phyloP scores from a whole-genome alignment of 306 rosid genomes.

The Fragaria iinumae region DNA sequence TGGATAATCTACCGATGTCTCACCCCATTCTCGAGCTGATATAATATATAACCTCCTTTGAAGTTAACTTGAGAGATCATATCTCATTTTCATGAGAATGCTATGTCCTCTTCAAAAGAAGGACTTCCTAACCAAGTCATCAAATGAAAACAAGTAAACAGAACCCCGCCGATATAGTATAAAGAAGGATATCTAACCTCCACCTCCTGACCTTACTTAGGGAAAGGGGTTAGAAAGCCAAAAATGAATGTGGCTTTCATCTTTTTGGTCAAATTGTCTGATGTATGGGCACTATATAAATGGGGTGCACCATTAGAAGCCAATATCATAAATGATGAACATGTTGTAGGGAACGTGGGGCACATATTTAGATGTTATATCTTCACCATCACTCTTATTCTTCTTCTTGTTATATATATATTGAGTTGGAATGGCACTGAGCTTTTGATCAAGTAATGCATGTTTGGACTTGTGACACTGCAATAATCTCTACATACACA shows the following conservation, averaged over 20 bases:
- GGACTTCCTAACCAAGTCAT: background rate
- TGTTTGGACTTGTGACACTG: slow-evolving; percentile 28
- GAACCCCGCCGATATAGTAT: background rate
- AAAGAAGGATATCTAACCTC: background rate
- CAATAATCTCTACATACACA: slow-evolving; percentile 29
- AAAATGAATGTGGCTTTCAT: background rate
- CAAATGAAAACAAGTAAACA: background rate
- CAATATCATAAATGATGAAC: slow-evolving; percentile 29
- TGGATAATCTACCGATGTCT: too few species aligned
- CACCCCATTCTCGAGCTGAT: too few species aligned
- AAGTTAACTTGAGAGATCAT: background rate
- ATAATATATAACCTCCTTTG: background rate
- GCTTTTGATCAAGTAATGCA: slow-evolving; percentile 40
- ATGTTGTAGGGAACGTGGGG: slow-evolving; percentile 31
- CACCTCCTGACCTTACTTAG: background rate
- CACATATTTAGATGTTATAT: slow-evolving; percentile 18
- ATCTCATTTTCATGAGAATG: background rate
- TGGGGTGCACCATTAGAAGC: slow-evolving; percentile 13
- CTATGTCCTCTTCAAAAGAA: background rate
- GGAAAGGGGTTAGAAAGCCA: slow-evolving; percentile 2
- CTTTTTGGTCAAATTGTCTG: slow-evolving; percentile 4
- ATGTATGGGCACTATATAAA: slow-evolving; percentile 12
- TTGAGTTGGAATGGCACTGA: slow-evolving; percentile 13
- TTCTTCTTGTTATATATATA: background rate
- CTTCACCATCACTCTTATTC: slow-evolving; percentile 34